A percentile compares a stretch with the other conserved stretches of the same genome.
Conservation (phyloP, 129 eudicot species). For the Escallonia rubra region DNA sequence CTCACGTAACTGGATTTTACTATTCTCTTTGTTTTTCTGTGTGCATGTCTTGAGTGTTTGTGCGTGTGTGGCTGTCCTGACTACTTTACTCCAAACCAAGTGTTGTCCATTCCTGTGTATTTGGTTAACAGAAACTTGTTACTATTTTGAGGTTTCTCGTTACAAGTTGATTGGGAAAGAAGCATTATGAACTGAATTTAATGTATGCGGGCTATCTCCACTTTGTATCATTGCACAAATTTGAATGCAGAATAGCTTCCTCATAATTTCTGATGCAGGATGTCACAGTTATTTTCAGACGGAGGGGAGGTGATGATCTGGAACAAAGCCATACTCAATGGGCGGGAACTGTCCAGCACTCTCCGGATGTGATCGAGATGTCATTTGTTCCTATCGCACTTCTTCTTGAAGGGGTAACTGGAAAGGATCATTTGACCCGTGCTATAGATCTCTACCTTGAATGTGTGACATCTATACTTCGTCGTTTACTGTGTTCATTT, state of each 20-base stretch:
- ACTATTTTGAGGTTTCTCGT: too few species aligned
- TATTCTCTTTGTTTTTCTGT: too few species aligned
- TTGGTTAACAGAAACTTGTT: too few species aligned
- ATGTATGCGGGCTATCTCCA: too few species aligned
- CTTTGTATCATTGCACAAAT: neutral
- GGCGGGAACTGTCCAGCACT: conserved; percentile 55
- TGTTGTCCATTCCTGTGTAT: too few species aligned
- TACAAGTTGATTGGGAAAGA: too few species aligned
- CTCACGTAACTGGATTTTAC: too few species aligned
- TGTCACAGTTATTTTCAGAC: conserved; percentile 64
- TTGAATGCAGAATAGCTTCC: neutral
- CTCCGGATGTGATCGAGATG: conserved; percentile 67
- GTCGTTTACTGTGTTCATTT: neutral
- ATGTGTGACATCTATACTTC: conserved; percentile 30
- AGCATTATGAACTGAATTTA: too few species aligned
- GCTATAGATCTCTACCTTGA: conserved; percentile 68
- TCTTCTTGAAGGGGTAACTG: conserved; percentile 53
- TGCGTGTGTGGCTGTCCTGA: too few species aligned
- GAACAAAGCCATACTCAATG: conserved; percentile 63
- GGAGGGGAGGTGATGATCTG: conserved; percentile 78
- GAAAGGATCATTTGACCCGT: conserved; percentile 52
- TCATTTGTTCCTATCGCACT: conserved; percentile 45
- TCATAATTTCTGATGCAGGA: conserved; percentile 37
- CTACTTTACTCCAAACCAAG: too few species aligned
- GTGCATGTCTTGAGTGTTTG: too few species aligned